Evolutionary conservation across 2,329 filamentous ascomycete species (phyloP).

Genomic region (Monosporascus sp.): DNA sequence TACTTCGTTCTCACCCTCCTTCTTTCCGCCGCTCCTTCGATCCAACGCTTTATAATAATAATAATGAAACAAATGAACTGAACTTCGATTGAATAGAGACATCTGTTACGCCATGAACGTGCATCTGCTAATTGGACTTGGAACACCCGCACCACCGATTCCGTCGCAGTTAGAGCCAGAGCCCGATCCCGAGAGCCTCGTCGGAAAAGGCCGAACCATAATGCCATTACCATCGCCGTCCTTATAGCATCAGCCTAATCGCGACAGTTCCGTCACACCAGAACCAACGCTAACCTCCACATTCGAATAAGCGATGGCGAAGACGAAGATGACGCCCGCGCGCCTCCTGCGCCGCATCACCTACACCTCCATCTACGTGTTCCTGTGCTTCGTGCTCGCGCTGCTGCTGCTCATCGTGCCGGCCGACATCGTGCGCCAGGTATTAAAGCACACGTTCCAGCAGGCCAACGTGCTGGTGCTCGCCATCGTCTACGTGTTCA

Average conservation of each 20-base stretch:
- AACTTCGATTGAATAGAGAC: too few species aligned
- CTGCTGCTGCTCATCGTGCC: constrained; percentile 74
- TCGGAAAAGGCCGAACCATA: neutral
- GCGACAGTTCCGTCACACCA: constrained; percentile 1
- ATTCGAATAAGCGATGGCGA: constrained; percentile 30
- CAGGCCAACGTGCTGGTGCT: constrained; percentile 81
- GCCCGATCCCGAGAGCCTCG: neutral
- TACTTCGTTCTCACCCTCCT: neutral
- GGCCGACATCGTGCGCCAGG: constrained; percentile 74
- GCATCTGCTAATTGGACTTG: too few species aligned
- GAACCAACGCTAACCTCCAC: constrained; percentile 5
- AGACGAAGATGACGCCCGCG: constrained; percentile 33
- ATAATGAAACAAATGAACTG: too few species aligned
- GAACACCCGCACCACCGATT: too few species aligned
- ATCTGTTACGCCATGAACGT: too few species aligned
- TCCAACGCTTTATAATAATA: too few species aligned
- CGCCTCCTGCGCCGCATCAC: constrained; percentile 68
- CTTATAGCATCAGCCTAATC: neutral
- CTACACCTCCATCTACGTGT: constrained; percentile 72
- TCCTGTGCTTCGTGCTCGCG: constrained; percentile 69
- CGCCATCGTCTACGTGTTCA: constrained; percentile 67
- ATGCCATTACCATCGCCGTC: constrained; percentile 1
- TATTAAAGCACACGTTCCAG: constrained; percentile 54
- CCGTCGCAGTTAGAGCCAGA: too few species aligned
- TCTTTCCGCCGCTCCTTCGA: too few species aligned